phyloP scores from a whole-genome alignment of 306 rosid genomes.

The Vigna unguiculata region DNA sequence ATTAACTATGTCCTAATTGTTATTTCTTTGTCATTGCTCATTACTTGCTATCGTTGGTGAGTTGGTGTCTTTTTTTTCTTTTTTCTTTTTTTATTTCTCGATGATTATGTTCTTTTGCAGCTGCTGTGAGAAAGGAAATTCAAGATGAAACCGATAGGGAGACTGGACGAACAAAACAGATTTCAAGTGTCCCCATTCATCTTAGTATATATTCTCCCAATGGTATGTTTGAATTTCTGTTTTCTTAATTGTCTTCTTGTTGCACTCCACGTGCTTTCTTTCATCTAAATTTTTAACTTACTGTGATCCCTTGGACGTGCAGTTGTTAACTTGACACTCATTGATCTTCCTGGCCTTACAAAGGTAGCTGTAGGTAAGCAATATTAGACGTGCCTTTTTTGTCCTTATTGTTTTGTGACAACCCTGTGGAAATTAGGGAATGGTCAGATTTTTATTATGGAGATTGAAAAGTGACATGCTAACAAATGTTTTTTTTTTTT shows the following conservation, averaged over 20 bases:
- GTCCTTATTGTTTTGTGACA: conserved; percentile 41
- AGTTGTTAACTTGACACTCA: conserved; percentile 96
- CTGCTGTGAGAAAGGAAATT: conserved; percentile 95
- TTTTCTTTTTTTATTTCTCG: neutral
- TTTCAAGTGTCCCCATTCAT: conserved; percentile 92
- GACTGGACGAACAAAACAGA: conserved; percentile 87
- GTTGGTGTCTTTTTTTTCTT: neutral
- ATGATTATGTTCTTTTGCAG: conserved; percentile 49
- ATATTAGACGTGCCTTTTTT: conserved; percentile 27
- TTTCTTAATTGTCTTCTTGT: neutral
- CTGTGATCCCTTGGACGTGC: conserved; percentile 47
- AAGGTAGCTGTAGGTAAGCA: conserved; percentile 94
- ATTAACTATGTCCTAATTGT: conserved; percentile 25
- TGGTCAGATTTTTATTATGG: conserved; percentile 14
- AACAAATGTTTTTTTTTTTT: conserved; percentile 40
- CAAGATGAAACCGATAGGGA: conserved; percentile 95
- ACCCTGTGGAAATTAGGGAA: neutral
- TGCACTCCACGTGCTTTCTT: too few relatives aligned
- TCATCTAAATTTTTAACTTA: neutral
- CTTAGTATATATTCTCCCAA: conserved; percentile 90
- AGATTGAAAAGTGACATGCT: conserved; percentile 20
- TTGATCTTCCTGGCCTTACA: conserved; percentile 98
- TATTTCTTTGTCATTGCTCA: conserved; percentile 12
- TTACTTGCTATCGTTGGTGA: neutral
- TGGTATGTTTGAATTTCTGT: conserved; percentile 54